Evolutionary conservation across 2,329 filamentous ascomycete species (phyloP).

Genomic region (Monosporascus sp.): DNA sequence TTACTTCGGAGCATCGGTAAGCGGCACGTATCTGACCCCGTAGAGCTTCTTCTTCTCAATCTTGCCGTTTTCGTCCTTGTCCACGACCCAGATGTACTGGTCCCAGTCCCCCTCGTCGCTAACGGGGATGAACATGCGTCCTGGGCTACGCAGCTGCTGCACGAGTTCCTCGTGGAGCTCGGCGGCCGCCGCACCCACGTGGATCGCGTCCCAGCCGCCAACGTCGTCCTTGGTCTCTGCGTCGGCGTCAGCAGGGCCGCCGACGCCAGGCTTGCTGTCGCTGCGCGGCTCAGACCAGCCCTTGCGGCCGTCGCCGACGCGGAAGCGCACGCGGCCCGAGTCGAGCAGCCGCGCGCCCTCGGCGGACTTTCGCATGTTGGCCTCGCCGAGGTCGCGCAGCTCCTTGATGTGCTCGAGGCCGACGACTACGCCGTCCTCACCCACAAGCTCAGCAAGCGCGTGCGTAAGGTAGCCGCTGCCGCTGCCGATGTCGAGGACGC

Average conservation of each 20-base stretch:
- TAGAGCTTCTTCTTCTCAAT: constrained; percentile 59
- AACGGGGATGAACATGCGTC: constrained; percentile 76
- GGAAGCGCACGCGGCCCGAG: constrained; percentile 62
- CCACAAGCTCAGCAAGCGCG: constrained; percentile 74
- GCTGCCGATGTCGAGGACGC: constrained; percentile 69
- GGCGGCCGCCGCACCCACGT: constrained; percentile 82
- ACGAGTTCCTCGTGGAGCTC: constrained; percentile 68
- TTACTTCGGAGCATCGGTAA: constrained; percentile 60
- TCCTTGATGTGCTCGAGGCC: constrained; percentile 69
- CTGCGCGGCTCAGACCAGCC: constrained; percentile 48
- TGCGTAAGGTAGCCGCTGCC: constrained; percentile 84
- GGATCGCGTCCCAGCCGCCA: constrained; percentile 81
- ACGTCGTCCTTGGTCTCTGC: constrained; percentile 41
- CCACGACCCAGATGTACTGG: constrained; percentile 69
- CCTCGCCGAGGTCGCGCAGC: constrained; percentile 56
- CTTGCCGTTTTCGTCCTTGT: constrained; percentile 62
- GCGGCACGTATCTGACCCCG: constrained; percentile 70
- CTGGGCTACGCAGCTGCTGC: constrained; percentile 72
- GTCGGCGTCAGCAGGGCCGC: constrained; percentile 15
- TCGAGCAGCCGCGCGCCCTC: constrained; percentile 56
- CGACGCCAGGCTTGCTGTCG: constrained; percentile 19
- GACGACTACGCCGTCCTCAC: constrained; percentile 48
- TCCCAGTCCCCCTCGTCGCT: constrained; percentile 42
- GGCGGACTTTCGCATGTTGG: constrained; percentile 60
- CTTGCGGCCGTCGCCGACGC: constrained; percentile 68